phyloP scores from a whole-genome alignment of 805 yeast species.

The Zygoascus tannicola region DNA sequence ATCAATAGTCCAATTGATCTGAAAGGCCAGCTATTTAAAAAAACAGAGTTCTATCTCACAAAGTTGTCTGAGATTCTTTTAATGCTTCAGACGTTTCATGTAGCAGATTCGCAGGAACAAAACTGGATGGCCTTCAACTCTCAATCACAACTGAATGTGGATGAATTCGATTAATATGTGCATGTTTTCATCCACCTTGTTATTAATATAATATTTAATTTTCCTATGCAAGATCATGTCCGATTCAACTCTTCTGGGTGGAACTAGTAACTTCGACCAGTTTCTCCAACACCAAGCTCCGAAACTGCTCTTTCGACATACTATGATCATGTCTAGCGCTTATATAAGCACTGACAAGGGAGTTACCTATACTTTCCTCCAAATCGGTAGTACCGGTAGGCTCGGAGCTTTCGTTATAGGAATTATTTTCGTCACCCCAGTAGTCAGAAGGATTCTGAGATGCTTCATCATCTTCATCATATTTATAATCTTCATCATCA shows the following conservation, averaged over 20 bases:
- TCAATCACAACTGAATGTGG: neutral
- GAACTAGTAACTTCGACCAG: neutral
- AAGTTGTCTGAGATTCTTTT: slow-evolving; percentile 8
- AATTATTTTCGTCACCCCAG: neutral
- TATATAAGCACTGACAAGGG: too few relatives aligned
- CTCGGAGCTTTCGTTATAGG: neutral
- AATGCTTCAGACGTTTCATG: slow-evolving; percentile 8
- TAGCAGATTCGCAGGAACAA: slow-evolving; percentile 8
- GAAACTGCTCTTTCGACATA: neutral
- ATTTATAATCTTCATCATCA: too few relatives aligned
- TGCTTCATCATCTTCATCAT: neutral
- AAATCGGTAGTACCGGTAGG: neutral
- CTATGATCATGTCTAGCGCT: neutral
- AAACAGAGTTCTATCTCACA: slow-evolving; percentile 9
- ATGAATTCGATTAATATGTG: too few relatives aligned
- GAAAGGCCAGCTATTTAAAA: slow-evolving; percentile 3
- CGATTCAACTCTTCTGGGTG: neutral
- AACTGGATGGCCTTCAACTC: slow-evolving; percentile 10
- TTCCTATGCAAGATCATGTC: too few relatives aligned
- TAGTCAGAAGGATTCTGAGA: neutral
- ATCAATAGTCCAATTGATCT: slow-evolving; percentile 5
- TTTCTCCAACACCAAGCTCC: neutral
- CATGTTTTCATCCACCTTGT: too few relatives aligned
- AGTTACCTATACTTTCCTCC: neutral
- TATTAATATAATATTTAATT: too few relatives aligned